Conservation (phyloP, 108 stramenopile species). For the Stephanodiscus triporus region DNA sequence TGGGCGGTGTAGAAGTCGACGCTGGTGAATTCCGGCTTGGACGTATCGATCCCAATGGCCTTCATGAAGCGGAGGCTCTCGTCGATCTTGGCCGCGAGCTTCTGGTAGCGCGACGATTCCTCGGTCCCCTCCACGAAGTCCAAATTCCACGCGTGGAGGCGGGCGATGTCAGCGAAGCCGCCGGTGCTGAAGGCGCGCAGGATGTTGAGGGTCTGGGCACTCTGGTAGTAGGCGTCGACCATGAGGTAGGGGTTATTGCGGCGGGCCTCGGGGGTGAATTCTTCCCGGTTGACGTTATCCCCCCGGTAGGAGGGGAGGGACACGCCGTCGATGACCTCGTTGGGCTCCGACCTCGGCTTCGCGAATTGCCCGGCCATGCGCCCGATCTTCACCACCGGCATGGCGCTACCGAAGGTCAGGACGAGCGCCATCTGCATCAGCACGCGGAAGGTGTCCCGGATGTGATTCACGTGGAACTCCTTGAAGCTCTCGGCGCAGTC, state of each 20-base stretch:
- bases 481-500: slow-evolving; percentile 98
- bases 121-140: slow-evolving; percentile 96
- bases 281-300: slow-evolving; percentile 96
- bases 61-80: slow-evolving; percentile 96
- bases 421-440: slow-evolving; percentile 95
- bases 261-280: slow-evolving; percentile 91
- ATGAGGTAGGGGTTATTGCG: slow-evolving; percentile 83
- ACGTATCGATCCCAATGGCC: slow-evolving; percentile 95
- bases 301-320: slow-evolving; percentile 94
- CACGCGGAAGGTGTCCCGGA: slow-evolving; percentile 94
- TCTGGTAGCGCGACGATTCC: slow-evolving; percentile 90
- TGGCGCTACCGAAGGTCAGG: slow-evolving; percentile 93
- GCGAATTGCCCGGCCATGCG: slow-evolving; percentile 99
- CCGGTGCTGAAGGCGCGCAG: slow-evolving; percentile 94
- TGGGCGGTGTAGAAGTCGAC: slow-evolving; percentile 97
- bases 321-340: slow-evolving; percentile 86
- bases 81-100: slow-evolving; percentile 91
- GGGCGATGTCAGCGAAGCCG: slow-evolving; percentile 95
- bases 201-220: slow-evolving; percentile 96
- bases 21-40: slow-evolving; percentile 80
- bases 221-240: slow-evolving; percentile 92
- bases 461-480: slow-evolving; percentile 93
- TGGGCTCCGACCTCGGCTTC: slow-evolving; percentile 94
- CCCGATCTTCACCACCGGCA: slow-evolving; percentile 96
- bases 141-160: slow-evolving; percentile 98